Evolutionary conservation across 768 basidiomycete genomes (phyloP), one percentile per base, ranked within the genome.

Genomic region (Clitopilus hobsonii): DNA sequence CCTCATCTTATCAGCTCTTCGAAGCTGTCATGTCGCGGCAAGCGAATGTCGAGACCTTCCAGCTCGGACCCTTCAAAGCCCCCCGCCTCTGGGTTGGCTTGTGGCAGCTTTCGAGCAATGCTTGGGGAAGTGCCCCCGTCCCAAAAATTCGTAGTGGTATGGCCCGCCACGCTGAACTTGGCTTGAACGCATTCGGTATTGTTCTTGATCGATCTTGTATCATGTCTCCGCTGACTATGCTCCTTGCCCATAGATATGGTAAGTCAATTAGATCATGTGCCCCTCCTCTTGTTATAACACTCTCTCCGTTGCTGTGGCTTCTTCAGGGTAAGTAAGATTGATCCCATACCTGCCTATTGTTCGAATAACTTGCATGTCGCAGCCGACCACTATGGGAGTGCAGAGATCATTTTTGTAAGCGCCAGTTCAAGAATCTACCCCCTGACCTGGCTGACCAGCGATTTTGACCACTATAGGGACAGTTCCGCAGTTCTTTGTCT

Each of bases 371-470:
- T 52, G 51, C 51, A 53, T 55, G n/a, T n/a, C n/a, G n/a, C n/a
- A 89, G 91, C 91, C 62, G 91, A 93, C 73, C 91, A 93, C 70
- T 93, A 93, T 74, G 91, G 91, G 14, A 82, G 84, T 62, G 82
- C 91, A 20, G 91, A 93, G 67, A 80, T 89, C 57, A 80, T 91
- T 56, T 92, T 89, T 59, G 91, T 91, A 70, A 53, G 82, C 69
- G 16, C 24, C 41, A 54, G 55, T 49, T 48, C 53, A 45, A 45
- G 54, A 38, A 28, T 41, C 24, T 54, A 38, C 6, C 53, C 54
- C 53, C 52, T 51, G 41, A 56, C 20, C 55, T 22, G 47, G n/a
- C n/a, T n/a, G n/a, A n/a, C 56, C 36, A n/a, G 51, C 53, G 45
- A 14, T 5, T 20, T 30, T 56, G 48, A n/a, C 52, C 52, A 47